Conservation (phyloP, 768 basidiomycete species). For the Tulasnella sp. region DNA sequence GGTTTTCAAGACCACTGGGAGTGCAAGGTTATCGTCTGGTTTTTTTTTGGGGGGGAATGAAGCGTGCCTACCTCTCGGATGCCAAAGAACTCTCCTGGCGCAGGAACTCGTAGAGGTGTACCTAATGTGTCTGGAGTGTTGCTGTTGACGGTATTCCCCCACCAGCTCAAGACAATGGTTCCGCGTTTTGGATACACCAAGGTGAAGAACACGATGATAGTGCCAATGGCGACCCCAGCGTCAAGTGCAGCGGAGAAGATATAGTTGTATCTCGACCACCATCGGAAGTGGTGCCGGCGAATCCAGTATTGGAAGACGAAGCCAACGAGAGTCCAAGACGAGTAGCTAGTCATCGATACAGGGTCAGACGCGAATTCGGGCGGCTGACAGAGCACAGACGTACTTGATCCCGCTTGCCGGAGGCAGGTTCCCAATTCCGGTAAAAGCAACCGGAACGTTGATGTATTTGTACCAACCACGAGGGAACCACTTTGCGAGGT, state of each 20-base stretch:
- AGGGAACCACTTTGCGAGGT: conserved; percentile 35
- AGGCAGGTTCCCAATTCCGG: conserved; percentile 30
- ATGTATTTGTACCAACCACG: conserved; percentile 33
- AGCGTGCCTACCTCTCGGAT: conserved; percentile 4
- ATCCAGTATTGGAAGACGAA: conserved; percentile 33
- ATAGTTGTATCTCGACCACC: conserved; percentile 39
- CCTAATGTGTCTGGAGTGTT: conserved; percentile 29
- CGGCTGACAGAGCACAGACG: not conserved
- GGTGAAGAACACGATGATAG: conserved; percentile 37
- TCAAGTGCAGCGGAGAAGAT: conserved; percentile 37
- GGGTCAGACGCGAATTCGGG: not conserved
- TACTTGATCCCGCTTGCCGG: conserved; percentile 31
- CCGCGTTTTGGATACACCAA: conserved; percentile 23
- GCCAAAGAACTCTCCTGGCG: conserved; percentile 27
- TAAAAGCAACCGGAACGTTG: conserved; percentile 34
- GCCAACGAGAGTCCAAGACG: conserved; percentile 32
- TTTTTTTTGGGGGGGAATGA: too few relatives aligned
- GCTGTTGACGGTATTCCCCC: conserved; percentile 27
- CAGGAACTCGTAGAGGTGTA: conserved; percentile 25
- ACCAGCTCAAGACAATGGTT: conserved; percentile 25
- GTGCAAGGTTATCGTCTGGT: not conserved
- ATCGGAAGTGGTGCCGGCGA: conserved; percentile 32
- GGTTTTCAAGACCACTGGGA: not conserved
- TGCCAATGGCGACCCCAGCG: conserved; percentile 37
- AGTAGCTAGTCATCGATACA: conserved; percentile 22